These are phyloP conservation scores for Rhododendron mucronatum DNA, from an alignment of 148 eudicot genomes.

Conservation along the genomic window DNA sequence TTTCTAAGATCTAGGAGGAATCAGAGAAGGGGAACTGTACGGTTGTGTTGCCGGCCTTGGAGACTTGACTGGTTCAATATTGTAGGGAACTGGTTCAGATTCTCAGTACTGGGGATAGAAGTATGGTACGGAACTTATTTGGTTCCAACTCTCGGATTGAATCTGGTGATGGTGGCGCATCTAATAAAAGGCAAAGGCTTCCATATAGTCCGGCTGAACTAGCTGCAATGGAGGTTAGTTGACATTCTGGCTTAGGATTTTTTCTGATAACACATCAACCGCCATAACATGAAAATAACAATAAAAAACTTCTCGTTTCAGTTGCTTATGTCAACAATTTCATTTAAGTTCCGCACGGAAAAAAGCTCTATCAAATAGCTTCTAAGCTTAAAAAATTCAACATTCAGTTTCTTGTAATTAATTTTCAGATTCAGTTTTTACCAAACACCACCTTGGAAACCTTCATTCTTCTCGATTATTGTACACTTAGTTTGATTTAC, in stretches of 20 bases:
- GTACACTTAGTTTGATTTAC: background rate
- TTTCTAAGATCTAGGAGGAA: constrained; percentile 75
- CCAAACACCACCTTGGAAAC: background rate
- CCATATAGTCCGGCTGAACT: constrained; percentile 85
- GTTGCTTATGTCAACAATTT: background rate
- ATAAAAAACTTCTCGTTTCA: background rate
- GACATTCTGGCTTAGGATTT: background rate
- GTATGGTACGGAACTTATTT: constrained; percentile 65
- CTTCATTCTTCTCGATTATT: background rate
- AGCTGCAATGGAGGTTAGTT: constrained; percentile 85
- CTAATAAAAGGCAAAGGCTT: constrained; percentile 84
- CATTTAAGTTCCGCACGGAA: background rate
- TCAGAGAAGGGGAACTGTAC: constrained; percentile 90
- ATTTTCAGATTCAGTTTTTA: background rate
- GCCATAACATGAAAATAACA: background rate
- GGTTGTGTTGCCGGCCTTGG: constrained; percentile 93
- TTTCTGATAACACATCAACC: background rate
- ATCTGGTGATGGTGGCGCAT: constrained; percentile 46
- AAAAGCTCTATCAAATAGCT: background rate
- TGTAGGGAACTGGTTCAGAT: constrained; percentile 62
- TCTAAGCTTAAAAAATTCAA: background rate
- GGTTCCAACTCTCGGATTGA: constrained; percentile 68
- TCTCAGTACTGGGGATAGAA: constrained; percentile 61
- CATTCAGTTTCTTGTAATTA: background rate
- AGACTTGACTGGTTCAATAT: constrained; percentile 84